Percentiles rank a stretch among this genome's conserved stretches.
Conservation (phyloP, 2,329 filamentous ascomycete species). For the Coniochaeta ligniaria region DNA sequence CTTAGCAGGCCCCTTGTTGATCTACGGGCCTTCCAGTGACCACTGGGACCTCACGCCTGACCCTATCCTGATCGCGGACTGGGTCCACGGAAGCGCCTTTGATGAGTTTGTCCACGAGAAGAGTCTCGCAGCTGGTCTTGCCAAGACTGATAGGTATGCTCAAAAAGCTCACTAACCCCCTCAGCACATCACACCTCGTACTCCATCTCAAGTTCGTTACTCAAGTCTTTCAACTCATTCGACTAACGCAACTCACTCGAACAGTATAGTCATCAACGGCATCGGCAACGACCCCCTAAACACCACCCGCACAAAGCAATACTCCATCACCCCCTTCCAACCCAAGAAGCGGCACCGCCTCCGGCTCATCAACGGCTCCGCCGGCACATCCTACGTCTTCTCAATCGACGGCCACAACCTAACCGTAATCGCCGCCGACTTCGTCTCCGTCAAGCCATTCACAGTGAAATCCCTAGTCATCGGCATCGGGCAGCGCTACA, state of each 20-base stretch:
- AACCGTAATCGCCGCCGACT: slow-evolving; percentile 45
- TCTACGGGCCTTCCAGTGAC: slow-evolving; percentile 3
- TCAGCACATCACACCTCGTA: too few relatives aligned
- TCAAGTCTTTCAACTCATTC: too few relatives aligned
- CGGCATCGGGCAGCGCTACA: slow-evolving; percentile 37
- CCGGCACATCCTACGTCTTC: slow-evolving; percentile 39
- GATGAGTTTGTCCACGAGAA: background rate
- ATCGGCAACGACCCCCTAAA: background rate
- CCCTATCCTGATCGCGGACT: background rate
- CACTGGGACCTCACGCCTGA: slow-evolving; percentile 1
- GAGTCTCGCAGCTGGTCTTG: background rate
- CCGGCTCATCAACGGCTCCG: slow-evolving; percentile 42
- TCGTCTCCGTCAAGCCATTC: slow-evolving; percentile 45
- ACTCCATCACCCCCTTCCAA: background rate
- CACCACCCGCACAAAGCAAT: background rate
- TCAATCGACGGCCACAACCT: slow-evolving; percentile 44
- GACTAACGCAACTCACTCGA: too few relatives aligned
- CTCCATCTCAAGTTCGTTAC: too few relatives aligned
- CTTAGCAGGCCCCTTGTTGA: slow-evolving; percentile 52
- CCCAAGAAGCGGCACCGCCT: slow-evolving; percentile 35
- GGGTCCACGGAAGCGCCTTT: background rate
- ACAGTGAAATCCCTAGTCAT: slow-evolving; percentile 34
- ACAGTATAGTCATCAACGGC: background rate
- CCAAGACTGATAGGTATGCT: background rate
- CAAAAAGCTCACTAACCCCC: too few relatives aligned